Percentiles rank a stretch among this genome's conserved stretches.
Conservation (phyloP, 768 basidiomycete species). For the Sporobolomyces phaffii region DNA sequence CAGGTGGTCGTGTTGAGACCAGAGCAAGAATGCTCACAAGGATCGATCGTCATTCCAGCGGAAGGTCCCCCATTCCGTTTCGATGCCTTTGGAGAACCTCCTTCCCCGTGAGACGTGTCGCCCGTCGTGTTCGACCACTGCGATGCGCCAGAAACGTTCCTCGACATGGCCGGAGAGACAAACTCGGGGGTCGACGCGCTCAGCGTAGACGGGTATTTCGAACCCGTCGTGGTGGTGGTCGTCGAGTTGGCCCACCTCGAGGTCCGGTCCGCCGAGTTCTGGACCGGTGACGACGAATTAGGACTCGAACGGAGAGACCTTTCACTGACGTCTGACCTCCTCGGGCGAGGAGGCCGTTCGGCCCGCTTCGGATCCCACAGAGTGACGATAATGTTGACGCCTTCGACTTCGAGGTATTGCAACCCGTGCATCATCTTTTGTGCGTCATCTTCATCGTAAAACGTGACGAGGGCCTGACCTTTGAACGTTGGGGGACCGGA, state of each 20-base stretch:
- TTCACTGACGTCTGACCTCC: not conserved
- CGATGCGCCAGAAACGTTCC: slow-evolving; percentile 56
- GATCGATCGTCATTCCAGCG: slow-evolving; percentile 8
- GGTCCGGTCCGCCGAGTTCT: not conserved
- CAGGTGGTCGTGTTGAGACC: too few relatives aligned
- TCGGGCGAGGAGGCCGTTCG: not conserved
- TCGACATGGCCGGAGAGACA: slow-evolving; percentile 54
- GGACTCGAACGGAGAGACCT: not conserved
- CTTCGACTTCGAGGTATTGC: slow-evolving; percentile 32
- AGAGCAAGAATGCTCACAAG: too few relatives aligned
- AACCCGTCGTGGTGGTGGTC: too few relatives aligned
- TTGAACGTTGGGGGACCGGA: slow-evolving; percentile 10
- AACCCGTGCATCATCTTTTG: slow-evolving; percentile 9
- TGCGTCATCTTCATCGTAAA: slow-evolving; percentile 45
- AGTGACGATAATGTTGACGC: slow-evolving; percentile 20
- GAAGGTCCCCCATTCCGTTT: slow-evolving; percentile 51
- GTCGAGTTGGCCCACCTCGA: slow-evolving; percentile 6
- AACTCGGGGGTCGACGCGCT: not conserved
- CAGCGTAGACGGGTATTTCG: not conserved
- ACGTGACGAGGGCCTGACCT: slow-evolving; percentile 23
- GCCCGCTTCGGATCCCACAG: slow-evolving; percentile 16
- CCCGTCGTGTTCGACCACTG: slow-evolving; percentile 57
- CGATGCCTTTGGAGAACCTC: slow-evolving; percentile 55
- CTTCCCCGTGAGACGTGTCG: slow-evolving; percentile 69
- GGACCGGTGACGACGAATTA: not conserved